Percentiles rank a stretch among this genome's conserved stretches.
phyloP scores from a whole-genome alignment of 2,329 filamentous ascomycete genomes.

The Meredithiella fracta region DNA sequence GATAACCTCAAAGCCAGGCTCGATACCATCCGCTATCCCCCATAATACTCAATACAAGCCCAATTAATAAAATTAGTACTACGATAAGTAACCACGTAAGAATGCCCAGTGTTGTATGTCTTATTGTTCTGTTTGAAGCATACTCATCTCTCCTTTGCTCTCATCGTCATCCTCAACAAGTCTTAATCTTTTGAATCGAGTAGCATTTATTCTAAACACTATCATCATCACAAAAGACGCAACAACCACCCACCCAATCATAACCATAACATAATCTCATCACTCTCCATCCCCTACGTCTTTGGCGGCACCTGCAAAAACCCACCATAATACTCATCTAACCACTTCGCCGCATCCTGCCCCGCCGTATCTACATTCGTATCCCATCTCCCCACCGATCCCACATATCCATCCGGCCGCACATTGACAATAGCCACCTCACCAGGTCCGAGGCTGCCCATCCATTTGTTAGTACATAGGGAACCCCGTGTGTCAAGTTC shows the following conservation, averaged over 20 bases:
- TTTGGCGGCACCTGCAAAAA: conserved; percentile 34
- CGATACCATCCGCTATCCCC: too few relatives aligned
- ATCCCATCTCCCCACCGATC: conserved; percentile 41
- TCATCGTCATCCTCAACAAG: too few relatives aligned
- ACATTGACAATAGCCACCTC: conserved; percentile 52
- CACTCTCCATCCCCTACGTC: not conserved
- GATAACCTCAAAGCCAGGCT: too few relatives aligned
- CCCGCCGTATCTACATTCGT: conserved; percentile 34
- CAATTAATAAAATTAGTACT: not conserved
- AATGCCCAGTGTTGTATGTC: not conserved
- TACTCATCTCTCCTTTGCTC: too few relatives aligned
- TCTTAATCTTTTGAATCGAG: too few relatives aligned
- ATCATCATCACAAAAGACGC: not conserved
- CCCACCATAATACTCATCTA: conserved; percentile 37
- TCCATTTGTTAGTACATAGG: conserved; percentile 52
- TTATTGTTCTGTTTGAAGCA: not conserved
- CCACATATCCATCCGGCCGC: conserved; percentile 58
- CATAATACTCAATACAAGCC: too few relatives aligned
- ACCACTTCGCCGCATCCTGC: conserved; percentile 35
- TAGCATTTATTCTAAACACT: not conserved
- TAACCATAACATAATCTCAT: not conserved
- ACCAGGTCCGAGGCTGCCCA: conserved; percentile 38
- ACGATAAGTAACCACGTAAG: conserved; percentile 1
- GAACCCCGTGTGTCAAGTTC: conserved; percentile 36
- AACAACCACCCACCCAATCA: not conserved